Evolutionary conservation across 2,329 filamentous ascomycete species (phyloP).

Genomic region (Apiospora hydei): DNA sequence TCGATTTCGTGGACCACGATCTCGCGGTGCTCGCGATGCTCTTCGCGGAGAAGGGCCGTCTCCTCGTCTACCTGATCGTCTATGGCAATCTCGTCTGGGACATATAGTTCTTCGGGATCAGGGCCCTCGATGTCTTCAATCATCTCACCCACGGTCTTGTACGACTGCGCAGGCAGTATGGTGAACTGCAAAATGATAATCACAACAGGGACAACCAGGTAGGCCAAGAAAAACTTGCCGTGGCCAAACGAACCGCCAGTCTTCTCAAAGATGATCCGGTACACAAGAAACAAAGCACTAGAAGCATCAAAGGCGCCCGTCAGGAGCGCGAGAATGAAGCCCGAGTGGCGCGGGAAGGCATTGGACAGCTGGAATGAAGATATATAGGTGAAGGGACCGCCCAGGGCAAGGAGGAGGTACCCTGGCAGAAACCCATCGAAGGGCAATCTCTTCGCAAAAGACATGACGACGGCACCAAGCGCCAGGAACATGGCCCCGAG

Average conservation of each 20-base stretch:
- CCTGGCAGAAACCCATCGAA: constrained; percentile 80
- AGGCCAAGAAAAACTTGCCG: constrained; percentile 73
- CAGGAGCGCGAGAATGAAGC: constrained; percentile 79
- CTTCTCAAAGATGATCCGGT: constrained; percentile 73
- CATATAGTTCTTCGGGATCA: constrained; percentile 41
- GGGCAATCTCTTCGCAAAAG: constrained; percentile 67
- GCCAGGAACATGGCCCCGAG: constrained; percentile 74
- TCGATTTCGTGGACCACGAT: constrained; percentile 75
- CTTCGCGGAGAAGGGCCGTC: constrained; percentile 60
- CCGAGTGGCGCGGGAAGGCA: constrained; percentile 78
- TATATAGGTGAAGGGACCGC: constrained; percentile 83
- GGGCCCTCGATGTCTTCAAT: constrained; percentile 73
- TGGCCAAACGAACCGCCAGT: constrained; percentile 64
- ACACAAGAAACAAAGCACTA: constrained; percentile 78
- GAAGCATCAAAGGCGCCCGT: constrained; percentile 87
- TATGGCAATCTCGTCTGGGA: constrained; percentile 40
- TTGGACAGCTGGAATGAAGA: constrained; percentile 86
- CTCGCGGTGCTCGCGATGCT: constrained; percentile 66
- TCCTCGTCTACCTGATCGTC: constrained; percentile 68
- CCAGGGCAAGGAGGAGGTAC: constrained; percentile 79
- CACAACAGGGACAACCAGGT: constrained; percentile 72
- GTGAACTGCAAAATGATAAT: constrained; percentile 73
- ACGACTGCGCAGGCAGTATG: constrained; percentile 77
- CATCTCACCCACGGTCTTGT: constrained; percentile 86
- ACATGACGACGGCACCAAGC: constrained; percentile 75